Evolutionary conservation across 106 monocot genomes (phyloP).

Genomic region (Hemerocallis citrina): DNA sequence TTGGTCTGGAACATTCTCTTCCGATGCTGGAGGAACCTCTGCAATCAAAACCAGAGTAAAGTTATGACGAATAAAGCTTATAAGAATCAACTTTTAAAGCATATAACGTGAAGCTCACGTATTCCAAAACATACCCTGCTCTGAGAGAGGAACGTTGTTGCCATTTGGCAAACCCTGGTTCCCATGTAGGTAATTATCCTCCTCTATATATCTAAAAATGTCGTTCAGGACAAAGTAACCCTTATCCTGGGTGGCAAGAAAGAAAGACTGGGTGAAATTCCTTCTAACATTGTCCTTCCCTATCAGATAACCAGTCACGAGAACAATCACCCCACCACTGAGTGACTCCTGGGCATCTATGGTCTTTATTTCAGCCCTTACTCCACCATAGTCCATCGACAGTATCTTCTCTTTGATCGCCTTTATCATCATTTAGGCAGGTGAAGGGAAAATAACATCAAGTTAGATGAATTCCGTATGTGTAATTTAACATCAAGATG

Average conservation of each 20-base stretch:
- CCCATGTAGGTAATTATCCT: constrained; percentile 14
- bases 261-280: constrained; percentile 85
- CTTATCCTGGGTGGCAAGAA: constrained; percentile 92
- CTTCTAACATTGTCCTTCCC: constrained; percentile 49
- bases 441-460: neutral
- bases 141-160: constrained; percentile 2
- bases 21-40: constrained; percentile 19
- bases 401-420: constrained; percentile 85
- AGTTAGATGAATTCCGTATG: neutral
- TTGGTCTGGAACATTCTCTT: constrained; percentile 24
- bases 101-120: neutral
- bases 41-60: neutral
- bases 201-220: constrained; percentile 59
- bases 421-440: constrained; percentile 18
- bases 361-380: constrained; percentile 58
- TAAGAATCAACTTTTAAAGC: neutral
- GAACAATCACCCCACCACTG: constrained; percentile 67
- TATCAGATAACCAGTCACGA: constrained; percentile 72
- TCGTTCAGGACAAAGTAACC: constrained; percentile 91
- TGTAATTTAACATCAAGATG: neutral
- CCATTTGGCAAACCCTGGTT: constrained; percentile 19
- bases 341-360: constrained; percentile 82
- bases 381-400: constrained; percentile 47
- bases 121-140: constrained; percentile 23
- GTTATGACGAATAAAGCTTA: neutral